Percentiles rank a stretch among this genome's conserved stretches.
phyloP scores from a whole-genome alignment of 192 early-diverging fungal species.

The Glomus cerebriforme region DNA sequence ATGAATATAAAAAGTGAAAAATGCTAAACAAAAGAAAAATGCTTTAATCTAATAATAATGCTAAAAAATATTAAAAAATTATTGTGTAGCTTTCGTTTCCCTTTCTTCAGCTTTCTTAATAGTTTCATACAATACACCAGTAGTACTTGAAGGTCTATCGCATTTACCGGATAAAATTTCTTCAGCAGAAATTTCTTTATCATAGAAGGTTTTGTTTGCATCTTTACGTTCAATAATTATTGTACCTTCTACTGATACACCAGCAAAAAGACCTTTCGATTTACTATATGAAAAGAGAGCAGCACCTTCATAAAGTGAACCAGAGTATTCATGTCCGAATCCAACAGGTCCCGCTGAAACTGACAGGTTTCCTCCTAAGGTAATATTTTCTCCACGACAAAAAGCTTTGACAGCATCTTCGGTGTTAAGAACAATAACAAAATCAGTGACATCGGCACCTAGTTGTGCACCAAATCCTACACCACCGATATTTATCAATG shows the following conservation, averaged over 20 bases:
- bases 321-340: constrained; percentile 65
- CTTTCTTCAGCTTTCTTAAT: constrained; percentile 17
- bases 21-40: too few relatives aligned
- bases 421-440: constrained; percentile 90
- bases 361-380: constrained; percentile 83
- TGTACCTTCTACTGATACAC: constrained; percentile 82
- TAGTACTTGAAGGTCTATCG: neutral
- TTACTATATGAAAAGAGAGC: constrained; percentile 80
- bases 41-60: too few relatives aligned
- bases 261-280: constrained; percentile 77
- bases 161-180: constrained; percentile 62
- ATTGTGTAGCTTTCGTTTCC: too few relatives aligned
- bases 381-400: constrained; percentile 82
- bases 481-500: constrained; percentile 81
- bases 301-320: constrained; percentile 57
- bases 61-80: too few relatives aligned
- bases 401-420: constrained; percentile 88
- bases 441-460: constrained; percentile 90
- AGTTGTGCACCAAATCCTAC: constrained; percentile 87
- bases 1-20: too few relatives aligned
- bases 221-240: constrained; percentile 82
- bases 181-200: constrained; percentile 66
- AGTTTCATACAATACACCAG: neutral
- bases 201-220: constrained; percentile 81
- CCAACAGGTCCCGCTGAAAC: constrained; percentile 74